Percentiles rank a stretch among this genome's conserved stretches.
These are phyloP conservation scores for Termitomyces sp. DNA, from an alignment of 768 basidiomycete species.

Conservation along the genomic window DNA sequence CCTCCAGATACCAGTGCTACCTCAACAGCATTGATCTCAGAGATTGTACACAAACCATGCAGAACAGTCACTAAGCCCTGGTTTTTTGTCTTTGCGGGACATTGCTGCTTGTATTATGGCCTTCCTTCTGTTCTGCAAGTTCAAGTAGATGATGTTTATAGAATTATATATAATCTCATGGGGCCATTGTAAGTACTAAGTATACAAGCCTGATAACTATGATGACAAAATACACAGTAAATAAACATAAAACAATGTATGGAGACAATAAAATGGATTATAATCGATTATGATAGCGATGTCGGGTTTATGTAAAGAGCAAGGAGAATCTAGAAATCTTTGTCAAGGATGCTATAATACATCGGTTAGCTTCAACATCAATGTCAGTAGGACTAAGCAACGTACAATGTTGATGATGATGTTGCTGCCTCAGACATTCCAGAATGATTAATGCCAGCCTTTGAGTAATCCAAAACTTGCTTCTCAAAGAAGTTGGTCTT, in stretches of 20 bases:
- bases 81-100: no score
- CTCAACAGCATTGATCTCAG: no score
- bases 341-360: conserved; percentile 13
- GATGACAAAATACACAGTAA: background rate
- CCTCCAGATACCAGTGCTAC: no score
- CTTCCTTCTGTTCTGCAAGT: no score
- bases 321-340: conserved; percentile 13
- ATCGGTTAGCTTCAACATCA: background rate
- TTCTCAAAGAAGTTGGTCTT: conserved; percentile 99
- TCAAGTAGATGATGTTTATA: no score
- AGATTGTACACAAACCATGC: no score
- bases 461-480: conserved; percentile 81
- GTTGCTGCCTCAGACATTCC: conserved; percentile 10
- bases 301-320: background rate
- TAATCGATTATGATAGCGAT: background rate
- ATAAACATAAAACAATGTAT: background rate
- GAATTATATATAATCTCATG: no score
- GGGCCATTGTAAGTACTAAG: no score
- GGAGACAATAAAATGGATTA: no score
- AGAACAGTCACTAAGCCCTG: no score
- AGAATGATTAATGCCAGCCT: conserved; percentile 50
- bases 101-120: no score
- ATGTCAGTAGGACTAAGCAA: background rate
- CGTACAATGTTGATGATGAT: conserved; percentile 11
- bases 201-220: background rate